A percentile compares a stretch with the other conserved stretches of the same genome.
phyloP scores from a whole-genome alignment of 441 rosid species.

The Eutrema salsugineum region DNA sequence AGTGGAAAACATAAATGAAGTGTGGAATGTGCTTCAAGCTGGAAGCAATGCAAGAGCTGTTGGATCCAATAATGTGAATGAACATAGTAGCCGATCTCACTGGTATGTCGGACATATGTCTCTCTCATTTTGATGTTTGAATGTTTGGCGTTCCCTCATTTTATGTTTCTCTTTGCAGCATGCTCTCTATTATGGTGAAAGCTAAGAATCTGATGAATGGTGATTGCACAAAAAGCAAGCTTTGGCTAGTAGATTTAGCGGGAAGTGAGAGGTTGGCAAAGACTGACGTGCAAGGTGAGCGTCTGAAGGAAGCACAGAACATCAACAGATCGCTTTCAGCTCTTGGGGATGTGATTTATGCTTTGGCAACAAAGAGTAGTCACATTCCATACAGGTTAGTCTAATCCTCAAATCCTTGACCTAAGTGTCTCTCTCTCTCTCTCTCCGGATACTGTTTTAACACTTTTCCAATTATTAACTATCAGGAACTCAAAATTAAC shows the following conservation, averaged over 20 bases:
- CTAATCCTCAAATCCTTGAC: neutral
- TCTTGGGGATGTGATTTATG: constrained; percentile 86
- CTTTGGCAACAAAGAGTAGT: constrained; percentile 75
- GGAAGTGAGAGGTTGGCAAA: constrained; percentile 90
- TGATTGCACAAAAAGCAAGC: constrained; percentile 85
- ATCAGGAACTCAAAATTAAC: constrained; percentile 89
- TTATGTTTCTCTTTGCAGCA: constrained; percentile 41
- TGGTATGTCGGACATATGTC: constrained; percentile 47
- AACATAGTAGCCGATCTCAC: constrained; percentile 95
- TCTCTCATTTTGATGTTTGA: neutral
- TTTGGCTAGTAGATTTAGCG: constrained; percentile 96
- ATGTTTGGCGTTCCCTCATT: neutral
- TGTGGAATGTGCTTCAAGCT: constrained; percentile 75
- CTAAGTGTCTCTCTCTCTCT: neutral
- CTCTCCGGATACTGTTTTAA: constrained; percentile 19
- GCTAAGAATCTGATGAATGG: constrained; percentile 78
- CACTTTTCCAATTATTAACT: constrained; percentile 9
- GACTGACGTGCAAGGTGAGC: constrained; percentile 83
- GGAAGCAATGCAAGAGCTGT: constrained; percentile 93
- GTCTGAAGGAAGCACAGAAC: constrained; percentile 89
- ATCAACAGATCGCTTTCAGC: constrained; percentile 88
- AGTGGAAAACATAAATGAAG: constrained; percentile 66
- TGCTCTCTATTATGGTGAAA: constrained; percentile 82
- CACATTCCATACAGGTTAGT: constrained; percentile 84
- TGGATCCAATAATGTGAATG: constrained; percentile 90